These are phyloP conservation scores for Kwoniella newhampshirensis DNA, from an alignment of 768 basidiomycete species.

Conservation along the genomic window DNA sequence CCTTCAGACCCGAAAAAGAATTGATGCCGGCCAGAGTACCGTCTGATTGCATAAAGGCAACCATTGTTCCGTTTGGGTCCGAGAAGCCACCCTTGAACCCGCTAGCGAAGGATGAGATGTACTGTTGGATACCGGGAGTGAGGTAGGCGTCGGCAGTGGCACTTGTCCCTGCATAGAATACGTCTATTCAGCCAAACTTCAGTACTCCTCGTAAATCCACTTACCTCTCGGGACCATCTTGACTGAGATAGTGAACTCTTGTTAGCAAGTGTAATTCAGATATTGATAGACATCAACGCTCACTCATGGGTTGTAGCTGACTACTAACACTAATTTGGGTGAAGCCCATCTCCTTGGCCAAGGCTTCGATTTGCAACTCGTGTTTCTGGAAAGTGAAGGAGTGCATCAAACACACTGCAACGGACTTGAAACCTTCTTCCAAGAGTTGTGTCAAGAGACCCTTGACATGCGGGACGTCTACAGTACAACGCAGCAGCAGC, in stretches of 20 bases:
- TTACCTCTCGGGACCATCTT: slow-evolving; percentile 40
- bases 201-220: too few relatives aligned
- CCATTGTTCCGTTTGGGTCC: slow-evolving; percentile 7
- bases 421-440: slow-evolving; percentile 67
- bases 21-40: slow-evolving; percentile 54
- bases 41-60: slow-evolving; percentile 84
- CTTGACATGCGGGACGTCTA: slow-evolving; percentile 62
- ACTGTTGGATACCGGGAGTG: slow-evolving; percentile 35
- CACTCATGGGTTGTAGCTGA: slow-evolving; percentile 43
- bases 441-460: slow-evolving; percentile 69
- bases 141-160: slow-evolving; percentile 45
- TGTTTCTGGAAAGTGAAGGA: slow-evolving; percentile 73
- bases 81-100: slow-evolving; percentile 33
- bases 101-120: slow-evolving; percentile 32
- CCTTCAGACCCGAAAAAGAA: slow-evolving; percentile 89
- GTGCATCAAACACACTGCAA: slow-evolving; percentile 42
- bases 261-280: neutral
- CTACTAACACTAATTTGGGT: slow-evolving; percentile 74
- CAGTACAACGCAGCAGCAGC: slow-evolving; percentile 1
- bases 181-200: too few relatives aligned
- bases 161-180: too few relatives aligned
- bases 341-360: slow-evolving; percentile 81
- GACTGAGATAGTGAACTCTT: slow-evolving; percentile 16
- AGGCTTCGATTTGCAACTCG: slow-evolving; percentile 67
- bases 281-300: neutral